Evolutionary conservation across 148 eudicot species (phyloP).

Genomic region (Cornus controversa): DNA sequence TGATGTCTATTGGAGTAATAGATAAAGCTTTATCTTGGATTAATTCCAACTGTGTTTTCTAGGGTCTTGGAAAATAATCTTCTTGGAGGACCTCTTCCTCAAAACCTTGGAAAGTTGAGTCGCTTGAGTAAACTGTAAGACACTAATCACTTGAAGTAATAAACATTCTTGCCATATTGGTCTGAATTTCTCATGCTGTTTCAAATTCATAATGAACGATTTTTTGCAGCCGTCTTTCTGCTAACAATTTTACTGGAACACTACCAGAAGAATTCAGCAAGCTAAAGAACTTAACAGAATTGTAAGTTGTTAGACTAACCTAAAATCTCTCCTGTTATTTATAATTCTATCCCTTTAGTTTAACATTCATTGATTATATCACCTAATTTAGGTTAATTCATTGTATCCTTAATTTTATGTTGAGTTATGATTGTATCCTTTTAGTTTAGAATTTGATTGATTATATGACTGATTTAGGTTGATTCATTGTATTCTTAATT

Average conservation of each 20-base stretch:
- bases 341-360: no score
- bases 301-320: no score
- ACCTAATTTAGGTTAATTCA: no score
- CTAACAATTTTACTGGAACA: constrained; percentile 68
- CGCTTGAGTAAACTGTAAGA: constrained; percentile 58
- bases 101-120: constrained; percentile 61
- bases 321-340: no score
- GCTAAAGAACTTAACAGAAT: constrained; percentile 56
- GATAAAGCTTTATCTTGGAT: neutral
- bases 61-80: constrained; percentile 62
- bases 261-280: constrained; percentile 62
- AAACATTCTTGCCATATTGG: neutral
- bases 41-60: constrained; percentile 6
- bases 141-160: neutral
- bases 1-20: neutral
- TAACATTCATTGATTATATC: no score
- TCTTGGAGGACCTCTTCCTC: constrained; percentile 62
- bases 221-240: constrained; percentile 62
- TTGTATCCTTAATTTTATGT: no score
- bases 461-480: no score
- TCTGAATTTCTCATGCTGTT: neutral
- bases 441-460: no score
- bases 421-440: no score
- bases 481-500: no score
- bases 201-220: neutral